Conservation (phyloP, 2,329 filamentous ascomycete species). For the Aspergillus sp. region DNA sequence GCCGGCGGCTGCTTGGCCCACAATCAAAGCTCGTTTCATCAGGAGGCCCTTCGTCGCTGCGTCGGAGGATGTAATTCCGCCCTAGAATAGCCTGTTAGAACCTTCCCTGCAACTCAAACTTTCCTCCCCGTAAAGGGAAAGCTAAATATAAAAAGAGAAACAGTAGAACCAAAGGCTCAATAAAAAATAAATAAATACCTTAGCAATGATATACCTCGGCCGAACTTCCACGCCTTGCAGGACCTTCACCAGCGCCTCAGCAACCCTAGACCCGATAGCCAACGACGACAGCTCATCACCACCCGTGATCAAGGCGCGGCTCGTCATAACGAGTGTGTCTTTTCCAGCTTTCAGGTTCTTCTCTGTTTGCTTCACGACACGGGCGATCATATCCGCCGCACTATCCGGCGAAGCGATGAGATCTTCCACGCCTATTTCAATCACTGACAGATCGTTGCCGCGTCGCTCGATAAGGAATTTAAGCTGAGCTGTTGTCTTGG, state of each 20-base stretch:
- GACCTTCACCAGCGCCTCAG: slow-evolving; percentile 53
- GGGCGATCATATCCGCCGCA: slow-evolving; percentile 20
- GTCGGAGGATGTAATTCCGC: slow-evolving; percentile 61
- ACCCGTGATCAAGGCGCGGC: slow-evolving; percentile 52
- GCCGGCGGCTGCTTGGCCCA: slow-evolving; percentile 59
- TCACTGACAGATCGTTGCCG: slow-evolving; percentile 40
- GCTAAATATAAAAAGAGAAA: no score
- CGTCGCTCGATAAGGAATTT: slow-evolving; percentile 43
- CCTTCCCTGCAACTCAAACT: background rate
- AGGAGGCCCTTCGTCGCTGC: slow-evolving; percentile 57
- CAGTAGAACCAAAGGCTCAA: background rate
- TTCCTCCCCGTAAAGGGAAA: no score
- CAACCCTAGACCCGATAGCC: slow-evolving; percentile 56
- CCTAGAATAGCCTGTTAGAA: slow-evolving; percentile 30
- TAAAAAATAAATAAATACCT: slow-evolving; percentile 30
- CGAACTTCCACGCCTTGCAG: slow-evolving; percentile 47
- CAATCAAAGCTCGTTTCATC: slow-evolving; percentile 55
- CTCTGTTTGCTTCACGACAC: slow-evolving; percentile 38
- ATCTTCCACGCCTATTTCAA: slow-evolving; percentile 51
- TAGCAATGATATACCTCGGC: slow-evolving; percentile 59
- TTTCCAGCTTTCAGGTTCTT: slow-evolving; percentile 45
- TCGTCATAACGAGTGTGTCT: slow-evolving; percentile 62
- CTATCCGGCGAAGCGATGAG: slow-evolving; percentile 43
- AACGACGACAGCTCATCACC: slow-evolving; percentile 52
- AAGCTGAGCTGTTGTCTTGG: slow-evolving; percentile 59